phyloP scores from a whole-genome alignment of 352 stramenopile genomes.

The Pilasporangium apinafurcum region DNA sequence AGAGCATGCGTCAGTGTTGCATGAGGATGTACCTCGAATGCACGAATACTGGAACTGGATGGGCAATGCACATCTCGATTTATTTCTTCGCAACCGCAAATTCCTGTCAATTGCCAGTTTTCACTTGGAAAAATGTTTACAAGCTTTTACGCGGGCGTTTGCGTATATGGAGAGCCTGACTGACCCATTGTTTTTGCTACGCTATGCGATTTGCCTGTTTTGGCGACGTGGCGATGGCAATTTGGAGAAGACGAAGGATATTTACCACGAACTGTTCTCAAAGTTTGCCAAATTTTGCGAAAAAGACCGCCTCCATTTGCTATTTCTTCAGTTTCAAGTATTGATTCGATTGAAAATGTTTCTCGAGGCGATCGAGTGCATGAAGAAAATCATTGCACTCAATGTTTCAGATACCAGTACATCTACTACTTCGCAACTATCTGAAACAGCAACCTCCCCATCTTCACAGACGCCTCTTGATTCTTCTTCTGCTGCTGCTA shows the following conservation, averaged over 20 bases:
- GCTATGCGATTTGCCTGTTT: slow-evolving; percentile 57
- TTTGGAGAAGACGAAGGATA: slow-evolving; percentile 44
- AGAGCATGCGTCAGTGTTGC: slow-evolving; percentile 39
- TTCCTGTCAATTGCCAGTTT: slow-evolving; percentile 45
- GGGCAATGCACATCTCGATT: slow-evolving; percentile 52
- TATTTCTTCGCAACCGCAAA: slow-evolving; percentile 61
- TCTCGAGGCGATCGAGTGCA: slow-evolving; percentile 41
- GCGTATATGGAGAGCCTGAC: slow-evolving; percentile 57
- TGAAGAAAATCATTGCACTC: slow-evolving; percentile 30
- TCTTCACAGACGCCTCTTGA: not conserved
- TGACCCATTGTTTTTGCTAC: slow-evolving; percentile 49
- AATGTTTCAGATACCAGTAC: not conserved
- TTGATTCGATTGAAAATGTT: slow-evolving; percentile 41
- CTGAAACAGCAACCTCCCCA: not conserved
- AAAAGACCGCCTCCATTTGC: slow-evolving; percentile 39
- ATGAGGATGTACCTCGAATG: slow-evolving; percentile 24
- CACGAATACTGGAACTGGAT: slow-evolving; percentile 70
- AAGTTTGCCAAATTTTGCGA: slow-evolving; percentile 62
- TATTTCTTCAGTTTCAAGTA: slow-evolving; percentile 65
- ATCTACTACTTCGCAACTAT: not conserved
- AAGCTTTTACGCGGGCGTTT: slow-evolving; percentile 52
- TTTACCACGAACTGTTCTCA: slow-evolving; percentile 44
- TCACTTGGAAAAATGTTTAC: slow-evolving; percentile 40
- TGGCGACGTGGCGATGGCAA: slow-evolving; percentile 42
- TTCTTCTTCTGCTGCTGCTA: not conserved